Percentiles rank a stretch among this genome's conserved stretches.
Conservation (phyloP, 495 filamentous ascomycete genomes). For the Corynascus novoguineensis region DNA sequence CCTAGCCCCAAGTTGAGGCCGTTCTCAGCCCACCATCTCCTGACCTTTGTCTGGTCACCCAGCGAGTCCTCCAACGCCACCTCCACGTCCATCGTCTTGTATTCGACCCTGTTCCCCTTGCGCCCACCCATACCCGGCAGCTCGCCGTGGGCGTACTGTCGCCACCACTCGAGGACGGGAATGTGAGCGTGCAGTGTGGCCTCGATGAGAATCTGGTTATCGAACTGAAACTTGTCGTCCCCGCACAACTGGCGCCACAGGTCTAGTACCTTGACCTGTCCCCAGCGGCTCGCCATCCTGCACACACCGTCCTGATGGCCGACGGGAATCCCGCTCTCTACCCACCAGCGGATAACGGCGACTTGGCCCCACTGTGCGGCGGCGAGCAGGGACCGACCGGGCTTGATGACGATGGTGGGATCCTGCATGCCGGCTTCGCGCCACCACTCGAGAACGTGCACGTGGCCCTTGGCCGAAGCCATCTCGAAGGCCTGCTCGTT, state of each 20-base stretch:
- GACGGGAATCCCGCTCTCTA: slow-evolving; percentile 65
- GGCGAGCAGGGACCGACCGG: slow-evolving; percentile 71
- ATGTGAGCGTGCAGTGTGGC: slow-evolving; percentile 83
- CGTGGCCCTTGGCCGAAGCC: slow-evolving; percentile 72
- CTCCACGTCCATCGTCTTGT: slow-evolving; percentile 92
- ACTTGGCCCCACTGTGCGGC: slow-evolving; percentile 74
- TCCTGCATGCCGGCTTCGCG: slow-evolving; percentile 51
- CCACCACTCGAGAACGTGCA: slow-evolving; percentile 91
- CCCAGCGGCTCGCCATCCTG: slow-evolving; percentile 75
- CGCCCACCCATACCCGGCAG: slow-evolving; percentile 38
- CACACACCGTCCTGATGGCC: slow-evolving; percentile 71
- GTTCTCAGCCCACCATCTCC: slow-evolving; percentile 85
- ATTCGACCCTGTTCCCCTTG: slow-evolving; percentile 60
- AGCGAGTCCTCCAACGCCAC: slow-evolving; percentile 85
- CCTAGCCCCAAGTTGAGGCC: slow-evolving; percentile 80
- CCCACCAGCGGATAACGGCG: slow-evolving; percentile 75
- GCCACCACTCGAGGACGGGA: slow-evolving; percentile 89
- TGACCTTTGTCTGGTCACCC: slow-evolving; percentile 63
- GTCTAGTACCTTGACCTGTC: slow-evolving; percentile 79
- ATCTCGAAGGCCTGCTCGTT: slow-evolving; percentile 81
- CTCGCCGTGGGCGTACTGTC: slow-evolving; percentile 57
- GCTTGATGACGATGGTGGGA: slow-evolving; percentile 52
- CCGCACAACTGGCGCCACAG: slow-evolving; percentile 74
- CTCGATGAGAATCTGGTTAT: slow-evolving; percentile 81
- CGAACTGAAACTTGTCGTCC: slow-evolving; percentile 76